These are phyloP conservation scores for Filobasidium floriforme DNA, from an alignment of 768 basidiomycete genomes.

Conservation along the genomic window DNA sequence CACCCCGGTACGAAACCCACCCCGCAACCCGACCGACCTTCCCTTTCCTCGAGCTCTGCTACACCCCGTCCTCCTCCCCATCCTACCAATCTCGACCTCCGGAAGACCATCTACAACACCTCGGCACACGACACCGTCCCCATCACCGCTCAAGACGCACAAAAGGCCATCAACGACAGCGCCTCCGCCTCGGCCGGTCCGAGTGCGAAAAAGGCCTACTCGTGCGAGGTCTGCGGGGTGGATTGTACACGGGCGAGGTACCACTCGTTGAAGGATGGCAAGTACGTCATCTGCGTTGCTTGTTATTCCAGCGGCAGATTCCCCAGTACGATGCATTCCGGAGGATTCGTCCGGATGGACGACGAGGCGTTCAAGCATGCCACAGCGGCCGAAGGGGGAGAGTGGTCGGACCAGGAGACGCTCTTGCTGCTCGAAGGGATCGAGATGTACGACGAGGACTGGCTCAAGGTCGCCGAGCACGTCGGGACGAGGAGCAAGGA, in stretches of 20 bases:
- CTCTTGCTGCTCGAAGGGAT: conserved; percentile 85
- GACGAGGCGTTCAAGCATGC: conserved; percentile 46
- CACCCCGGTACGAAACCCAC: conserved; percentile 51
- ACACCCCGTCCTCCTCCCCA: conserved; percentile 41
- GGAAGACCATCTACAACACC: conserved; percentile 78
- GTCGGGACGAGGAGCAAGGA: conserved; percentile 85
- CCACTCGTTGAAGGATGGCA: conserved; percentile 84
- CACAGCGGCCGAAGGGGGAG: conserved; percentile 48
- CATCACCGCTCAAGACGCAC: conserved; percentile 63
- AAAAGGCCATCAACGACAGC: conserved; percentile 46
- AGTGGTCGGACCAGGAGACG: conserved; percentile 86
- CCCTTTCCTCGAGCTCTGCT: conserved; percentile 52
- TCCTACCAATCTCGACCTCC: conserved; percentile 68
- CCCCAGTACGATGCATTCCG: conserved; percentile 89
- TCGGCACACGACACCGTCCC: conserved; percentile 63
- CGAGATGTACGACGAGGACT: conserved; percentile 98
- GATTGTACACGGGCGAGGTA: conserved; percentile 85
- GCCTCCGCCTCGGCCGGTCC: conserved; percentile 38
- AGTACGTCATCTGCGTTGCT: conserved; percentile 78
- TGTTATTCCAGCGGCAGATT: conserved; percentile 97
- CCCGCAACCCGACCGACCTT: conserved; percentile 46
- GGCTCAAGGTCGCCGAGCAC: conserved; percentile 85
- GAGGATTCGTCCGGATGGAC: conserved; percentile 69
- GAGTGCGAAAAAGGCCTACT: conserved; percentile 46
- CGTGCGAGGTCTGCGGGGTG: conserved; percentile 89